phyloP scores from a whole-genome alignment of 2,329 filamentous ascomycete genomes.

The Aciculosporium take region DNA sequence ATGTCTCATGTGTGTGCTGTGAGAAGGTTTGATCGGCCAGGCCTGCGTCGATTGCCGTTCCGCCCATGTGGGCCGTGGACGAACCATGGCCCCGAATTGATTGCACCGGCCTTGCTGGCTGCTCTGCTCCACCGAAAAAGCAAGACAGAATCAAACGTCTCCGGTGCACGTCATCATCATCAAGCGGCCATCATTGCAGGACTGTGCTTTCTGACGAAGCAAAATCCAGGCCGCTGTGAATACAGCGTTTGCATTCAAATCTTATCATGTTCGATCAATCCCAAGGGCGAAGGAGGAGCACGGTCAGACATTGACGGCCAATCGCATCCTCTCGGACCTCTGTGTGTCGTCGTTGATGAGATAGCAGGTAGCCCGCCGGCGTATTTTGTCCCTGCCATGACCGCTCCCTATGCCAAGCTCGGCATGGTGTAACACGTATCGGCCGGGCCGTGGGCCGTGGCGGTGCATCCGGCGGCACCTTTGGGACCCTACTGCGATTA shows the following conservation, averaged over 20 bases:
- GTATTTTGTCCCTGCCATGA: not conserved
- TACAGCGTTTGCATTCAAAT: not conserved
- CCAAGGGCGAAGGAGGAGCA: not conserved
- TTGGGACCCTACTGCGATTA: not conserved
- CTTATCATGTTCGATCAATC: not conserved
- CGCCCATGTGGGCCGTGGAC: not conserved
- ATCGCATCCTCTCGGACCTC: not conserved
- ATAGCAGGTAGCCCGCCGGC: not conserved
- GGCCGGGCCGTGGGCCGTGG: not conserved
- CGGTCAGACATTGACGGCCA: not conserved
- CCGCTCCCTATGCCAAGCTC: not conserved
- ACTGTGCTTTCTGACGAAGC: not conserved
- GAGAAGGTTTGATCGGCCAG: not conserved
- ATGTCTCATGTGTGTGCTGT: not conserved
- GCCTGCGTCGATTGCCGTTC: conserved; percentile 1
- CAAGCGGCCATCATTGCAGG: not conserved
- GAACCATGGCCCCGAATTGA: not conserved
- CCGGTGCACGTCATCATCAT: not conserved
- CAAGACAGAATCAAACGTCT: not conserved
- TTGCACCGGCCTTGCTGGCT: not conserved
- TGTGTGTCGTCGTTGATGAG: not conserved
- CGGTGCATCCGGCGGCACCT: not conserved
- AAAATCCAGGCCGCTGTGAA: not conserved
- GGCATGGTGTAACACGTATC: not conserved
- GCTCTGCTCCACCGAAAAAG: not conserved